Evolutionary conservation across 805 yeast genomes (phyloP), one percentile per base, ranked within the genome.

Genomic region (Teunomyces stri): DNA sequence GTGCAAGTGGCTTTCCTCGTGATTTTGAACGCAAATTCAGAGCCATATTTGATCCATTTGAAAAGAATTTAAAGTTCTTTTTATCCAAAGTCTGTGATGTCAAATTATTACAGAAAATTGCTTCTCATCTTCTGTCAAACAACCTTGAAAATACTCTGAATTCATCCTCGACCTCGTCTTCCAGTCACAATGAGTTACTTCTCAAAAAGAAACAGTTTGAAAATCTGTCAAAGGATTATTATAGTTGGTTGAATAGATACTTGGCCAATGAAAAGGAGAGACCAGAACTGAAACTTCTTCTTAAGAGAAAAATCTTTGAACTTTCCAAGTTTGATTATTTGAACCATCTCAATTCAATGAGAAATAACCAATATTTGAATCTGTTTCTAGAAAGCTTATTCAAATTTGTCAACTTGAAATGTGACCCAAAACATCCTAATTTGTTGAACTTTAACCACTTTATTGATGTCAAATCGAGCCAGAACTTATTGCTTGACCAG

Each of bases 301-400:
- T 49, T 18, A 69, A 70, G 50, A 55, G 72, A 25, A 65, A 72
- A 44, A 51, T 52, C 0, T 77, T 72, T 54, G 80, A 77, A 48
- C 54, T 74, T 1, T 63, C 70, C 10, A 72, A 78, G 47, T 68
- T 74, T 45, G 79, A 76, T 44, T 78, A 78, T 57, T 63, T 72
- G 55, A 73, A 71, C 51, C 69, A 66, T 35, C 56, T 78, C 43
- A 69, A 65, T 29, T 54, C 58, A 45, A 58, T 68, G 6, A 56
- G 66, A 7, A 72, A 71, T 52, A 71, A 71, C 51, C 75, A 72
- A 50, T 71, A 70, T 50, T 57, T 67, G 37, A 71, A 70, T 53
- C 67, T 63, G 45, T 60, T 71, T 6, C 50, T 66, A 20, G 76
- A 72, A 44, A 61, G 58, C 42, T 48, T 71, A 18, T 66, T 72